These are phyloP conservation scores for Orobanche coerulescens DNA, from an alignment of 257 asterid genomes.

Conservation along the genomic window DNA sequence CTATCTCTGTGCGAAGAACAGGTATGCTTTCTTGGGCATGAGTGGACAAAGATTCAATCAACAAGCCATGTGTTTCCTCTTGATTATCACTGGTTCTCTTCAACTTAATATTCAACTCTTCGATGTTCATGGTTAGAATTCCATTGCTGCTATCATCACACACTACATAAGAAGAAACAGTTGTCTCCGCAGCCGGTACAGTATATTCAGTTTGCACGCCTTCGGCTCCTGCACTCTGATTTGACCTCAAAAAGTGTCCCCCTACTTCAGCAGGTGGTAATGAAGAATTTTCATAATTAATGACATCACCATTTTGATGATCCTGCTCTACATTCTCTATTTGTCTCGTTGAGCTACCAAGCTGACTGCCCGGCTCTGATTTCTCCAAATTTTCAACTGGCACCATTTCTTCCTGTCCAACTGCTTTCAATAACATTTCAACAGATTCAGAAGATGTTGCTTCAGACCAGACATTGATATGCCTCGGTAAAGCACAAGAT, in stretches of 20 bases:
- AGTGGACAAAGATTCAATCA: constrained; percentile 29
- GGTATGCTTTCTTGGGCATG: constrained; percentile 35
- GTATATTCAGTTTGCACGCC: constrained; percentile 21
- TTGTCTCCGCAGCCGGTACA: constrained; percentile 28
- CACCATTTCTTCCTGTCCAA: constrained; percentile 86
- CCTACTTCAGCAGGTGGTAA: constrained; percentile 31
- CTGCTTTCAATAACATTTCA: constrained; percentile 90
- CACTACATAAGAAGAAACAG: constrained; percentile 28
- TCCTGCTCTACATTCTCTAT: constrained; percentile 34
- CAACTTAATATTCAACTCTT: constrained; percentile 22
- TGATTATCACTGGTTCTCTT: constrained; percentile 27
- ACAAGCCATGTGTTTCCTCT: constrained; percentile 24
- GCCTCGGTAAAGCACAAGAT: constrained; percentile 85
- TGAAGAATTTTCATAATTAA: constrained; percentile 22
- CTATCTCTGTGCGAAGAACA: constrained; percentile 20
- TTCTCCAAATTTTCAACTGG: constrained; percentile 47
- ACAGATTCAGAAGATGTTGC: constrained; percentile 98
- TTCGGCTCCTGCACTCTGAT: constrained; percentile 30
- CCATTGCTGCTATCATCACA: constrained; percentile 25
- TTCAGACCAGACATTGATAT: constrained; percentile 98
- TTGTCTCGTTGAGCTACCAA: constrained; percentile 32
- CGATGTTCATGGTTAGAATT: constrained; percentile 24
- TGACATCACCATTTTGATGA: constrained; percentile 26
- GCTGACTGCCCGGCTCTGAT: constrained; percentile 42
- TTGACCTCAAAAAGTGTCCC: constrained; percentile 26